These are phyloP conservation scores for Rhodotorula mucilaginosa DNA, from an alignment of 1,284 basidiomycete species.

Conservation along the genomic window DNA sequence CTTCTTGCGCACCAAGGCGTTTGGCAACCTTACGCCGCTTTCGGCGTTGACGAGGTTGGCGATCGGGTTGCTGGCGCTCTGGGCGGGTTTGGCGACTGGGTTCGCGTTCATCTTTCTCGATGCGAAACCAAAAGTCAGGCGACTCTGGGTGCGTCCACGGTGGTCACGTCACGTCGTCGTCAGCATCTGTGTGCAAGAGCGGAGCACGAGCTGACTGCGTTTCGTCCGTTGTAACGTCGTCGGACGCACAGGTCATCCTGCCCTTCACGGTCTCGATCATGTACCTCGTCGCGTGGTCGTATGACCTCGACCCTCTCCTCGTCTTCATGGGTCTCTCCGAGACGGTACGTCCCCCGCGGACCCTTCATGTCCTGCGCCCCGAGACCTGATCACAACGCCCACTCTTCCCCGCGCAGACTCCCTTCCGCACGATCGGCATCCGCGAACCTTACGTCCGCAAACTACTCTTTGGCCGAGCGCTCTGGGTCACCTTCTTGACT, in stretches of 20 bases:
- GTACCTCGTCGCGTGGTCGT: slow-evolving; percentile 88
- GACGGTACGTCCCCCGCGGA: slow-evolving; percentile 55
- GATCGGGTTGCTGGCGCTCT: slow-evolving; percentile 78
- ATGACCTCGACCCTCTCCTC: slow-evolving; percentile 86
- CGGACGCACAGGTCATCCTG: slow-evolving; percentile 75
- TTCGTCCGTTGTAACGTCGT: too few relatives aligned
- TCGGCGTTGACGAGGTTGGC: slow-evolving; percentile 76
- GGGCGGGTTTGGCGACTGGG: slow-evolving; percentile 83
- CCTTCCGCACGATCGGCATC: slow-evolving; percentile 84
- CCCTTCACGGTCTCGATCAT: slow-evolving; percentile 88
- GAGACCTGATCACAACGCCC: background rate
- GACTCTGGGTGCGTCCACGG: slow-evolving; percentile 80
- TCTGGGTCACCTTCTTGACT: slow-evolving; percentile 55
- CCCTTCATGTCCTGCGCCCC: background rate
- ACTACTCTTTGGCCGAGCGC: slow-evolving; percentile 77
- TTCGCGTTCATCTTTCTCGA: slow-evolving; percentile 94
- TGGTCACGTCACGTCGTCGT: too few relatives aligned
- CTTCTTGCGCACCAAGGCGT: slow-evolving; percentile 92
- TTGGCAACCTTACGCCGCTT: slow-evolving; percentile 91
- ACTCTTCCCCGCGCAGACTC: slow-evolving; percentile 53
- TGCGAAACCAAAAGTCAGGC: slow-evolving; percentile 77
- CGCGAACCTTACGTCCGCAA: slow-evolving; percentile 89
- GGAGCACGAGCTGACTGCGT: too few relatives aligned
- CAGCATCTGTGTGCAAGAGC: background rate
- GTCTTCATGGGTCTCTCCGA: slow-evolving; percentile 79